Evolutionary conservation across 2,329 filamentous ascomycete species (phyloP), one percentile per base, ranked within the genome.

Genomic region (Purpureocillium lavendulum): DNA sequence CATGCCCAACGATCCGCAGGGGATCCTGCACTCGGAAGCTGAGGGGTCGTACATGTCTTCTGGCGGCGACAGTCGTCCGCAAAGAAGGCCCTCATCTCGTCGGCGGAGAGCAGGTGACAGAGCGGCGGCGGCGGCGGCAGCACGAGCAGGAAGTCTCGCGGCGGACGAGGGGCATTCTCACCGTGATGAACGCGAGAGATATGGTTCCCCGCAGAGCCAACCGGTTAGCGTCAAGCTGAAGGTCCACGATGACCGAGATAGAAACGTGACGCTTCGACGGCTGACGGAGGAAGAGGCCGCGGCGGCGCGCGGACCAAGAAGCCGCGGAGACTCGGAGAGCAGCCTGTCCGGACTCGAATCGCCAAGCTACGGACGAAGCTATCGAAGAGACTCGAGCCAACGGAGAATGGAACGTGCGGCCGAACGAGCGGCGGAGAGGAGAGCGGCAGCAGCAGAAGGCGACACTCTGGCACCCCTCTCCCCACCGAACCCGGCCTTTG

Each of bases 201-300:
- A 64, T 39, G 61, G 60, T 38, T 62, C 64, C 18, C 64, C 60
- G 6, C 55, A 57, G 5, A 70, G 67, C 49, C 64, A 67, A 26
- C 65, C 72, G 3, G 66, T 77, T 26, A 75, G 73, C 50, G 70
- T 81, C 41, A 78, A 75, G 53, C 60, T 81, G 40, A 75, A 73
- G 50, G 65, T 80, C 35, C 71, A 79, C 46, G 73, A 78, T 46
- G 76, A 82, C 49, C 69, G 67, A 26, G 71, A 77, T 42, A 65
- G 72, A 45, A 78, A 78, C 45, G 70, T 82, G 41, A 82, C 77
- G 12, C 60, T 82, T 32, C 70, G 77, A 30, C 67, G 75, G 29
- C 59, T 82, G 17, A 80, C 78, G 0, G 76, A 80, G 18, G 71
- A 77, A 45, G 78, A 82, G 53, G 66, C 72, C 3, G 63, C 65